These are phyloP conservation scores for Raffaelea deltoideospora DNA, from an alignment of 2,329 filamentous ascomycete genomes.

Conservation along the genomic window DNA sequence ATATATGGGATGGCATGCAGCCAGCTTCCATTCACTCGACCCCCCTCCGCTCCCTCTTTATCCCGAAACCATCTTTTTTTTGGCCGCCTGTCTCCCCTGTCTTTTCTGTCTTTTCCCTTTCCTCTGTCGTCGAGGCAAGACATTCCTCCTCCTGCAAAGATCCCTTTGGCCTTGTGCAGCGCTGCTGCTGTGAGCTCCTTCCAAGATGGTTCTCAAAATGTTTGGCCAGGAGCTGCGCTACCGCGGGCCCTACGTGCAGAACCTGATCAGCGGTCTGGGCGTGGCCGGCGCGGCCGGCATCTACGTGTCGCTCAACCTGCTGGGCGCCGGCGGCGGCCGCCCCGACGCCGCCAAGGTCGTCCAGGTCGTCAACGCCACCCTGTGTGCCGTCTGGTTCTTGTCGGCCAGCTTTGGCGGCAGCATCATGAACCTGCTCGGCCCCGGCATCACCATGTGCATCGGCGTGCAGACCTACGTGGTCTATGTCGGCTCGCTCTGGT, in stretches of 20 bases:
- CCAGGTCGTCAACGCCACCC: slow-evolving; percentile 14
- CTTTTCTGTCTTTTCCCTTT: no score
- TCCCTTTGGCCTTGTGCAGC: no score
- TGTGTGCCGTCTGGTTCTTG: slow-evolving; percentile 16
- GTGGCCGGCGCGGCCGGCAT: not conserved
- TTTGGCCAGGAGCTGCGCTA: not conserved
- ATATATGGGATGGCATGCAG: no score
- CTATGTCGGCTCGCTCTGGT: slow-evolving; percentile 16
- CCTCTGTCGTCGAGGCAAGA: no score
- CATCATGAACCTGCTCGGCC: slow-evolving; percentile 14
- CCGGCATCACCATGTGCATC: slow-evolving; percentile 7
- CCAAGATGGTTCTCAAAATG: not conserved
- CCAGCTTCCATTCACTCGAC: no score
- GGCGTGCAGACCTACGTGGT: slow-evolving; percentile 14
- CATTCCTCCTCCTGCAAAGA: no score
- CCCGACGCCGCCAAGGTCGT: slow-evolving; percentile 13
- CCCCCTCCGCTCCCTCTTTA: no score
- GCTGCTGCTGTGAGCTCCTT: no score
- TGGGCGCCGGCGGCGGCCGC: slow-evolving; percentile 15
- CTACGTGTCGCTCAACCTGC: slow-evolving; percentile 3
- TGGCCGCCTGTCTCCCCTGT: no score
- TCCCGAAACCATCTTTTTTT: no score
- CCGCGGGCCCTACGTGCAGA: not conserved
- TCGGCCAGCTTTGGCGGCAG: slow-evolving; percentile 13
- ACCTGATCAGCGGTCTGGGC: not conserved